Percentiles rank a stretch among this genome's conserved stretches.
These are phyloP conservation scores for Polychaeton citri DNA, from an alignment of 2,329 filamentous ascomycete genomes.

Conservation along the genomic window DNA sequence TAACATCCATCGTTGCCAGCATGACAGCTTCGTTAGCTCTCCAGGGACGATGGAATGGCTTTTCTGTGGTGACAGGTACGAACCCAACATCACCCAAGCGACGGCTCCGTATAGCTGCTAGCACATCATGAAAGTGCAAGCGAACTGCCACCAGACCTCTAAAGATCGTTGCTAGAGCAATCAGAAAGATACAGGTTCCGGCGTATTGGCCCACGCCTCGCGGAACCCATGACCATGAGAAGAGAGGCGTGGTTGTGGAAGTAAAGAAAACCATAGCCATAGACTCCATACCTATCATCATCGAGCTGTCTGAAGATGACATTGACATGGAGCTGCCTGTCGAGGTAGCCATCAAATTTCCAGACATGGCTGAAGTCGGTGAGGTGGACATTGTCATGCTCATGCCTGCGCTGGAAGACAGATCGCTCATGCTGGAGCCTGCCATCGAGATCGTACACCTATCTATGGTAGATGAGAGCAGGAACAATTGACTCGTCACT, in stretches of 20 bases:
- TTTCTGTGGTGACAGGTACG: not conserved
- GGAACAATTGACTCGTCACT: no score
- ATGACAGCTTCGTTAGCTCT: slow-evolving; percentile 64
- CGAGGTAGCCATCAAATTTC: not conserved
- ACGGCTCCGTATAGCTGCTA: slow-evolving; percentile 2
- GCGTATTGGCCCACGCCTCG: slow-evolving; percentile 56
- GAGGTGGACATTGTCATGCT: slow-evolving; percentile 1
- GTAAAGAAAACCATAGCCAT: slow-evolving; percentile 53
- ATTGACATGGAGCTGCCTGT: slow-evolving; percentile 3
- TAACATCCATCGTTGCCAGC: slow-evolving; percentile 53
- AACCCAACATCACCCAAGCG: not conserved
- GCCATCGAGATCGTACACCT: no score
- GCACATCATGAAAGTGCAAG: slow-evolving; percentile 7
- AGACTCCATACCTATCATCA: slow-evolving; percentile 20
- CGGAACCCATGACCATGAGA: slow-evolving; percentile 60
- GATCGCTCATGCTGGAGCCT: no score
- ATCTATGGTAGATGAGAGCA: no score
- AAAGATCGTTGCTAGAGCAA: slow-evolving; percentile 55
- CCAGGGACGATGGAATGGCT: slow-evolving; percentile 47
- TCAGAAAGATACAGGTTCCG: slow-evolving; percentile 79
- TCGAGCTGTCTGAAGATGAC: slow-evolving; percentile 1
- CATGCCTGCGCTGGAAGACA: slow-evolving; percentile 1
- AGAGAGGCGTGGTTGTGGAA: slow-evolving; percentile 47
- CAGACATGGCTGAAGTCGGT: slow-evolving; percentile 2
- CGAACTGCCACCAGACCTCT: slow-evolving; percentile 35